These are phyloP conservation scores for Cutaneotrichosporon sp. DNA, from an alignment of 1,284 basidiomycete genomes.

Conservation along the genomic window DNA sequence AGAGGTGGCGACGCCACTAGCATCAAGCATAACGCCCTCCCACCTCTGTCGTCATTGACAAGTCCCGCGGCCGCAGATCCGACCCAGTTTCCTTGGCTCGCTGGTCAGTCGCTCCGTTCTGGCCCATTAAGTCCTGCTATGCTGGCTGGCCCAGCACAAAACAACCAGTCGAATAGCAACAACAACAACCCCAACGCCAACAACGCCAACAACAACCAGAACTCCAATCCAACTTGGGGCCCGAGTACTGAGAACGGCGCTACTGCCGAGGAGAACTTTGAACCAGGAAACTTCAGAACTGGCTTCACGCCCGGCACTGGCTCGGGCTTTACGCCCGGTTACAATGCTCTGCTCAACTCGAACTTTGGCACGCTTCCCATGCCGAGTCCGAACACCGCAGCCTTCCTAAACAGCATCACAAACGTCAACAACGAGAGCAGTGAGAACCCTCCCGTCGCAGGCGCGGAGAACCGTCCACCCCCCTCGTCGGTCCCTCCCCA, in stretches of 20 bases:
- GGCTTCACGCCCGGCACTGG: conserved; percentile 62
- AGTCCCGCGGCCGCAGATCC: conserved; percentile 65
- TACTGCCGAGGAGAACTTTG: conserved; percentile 56
- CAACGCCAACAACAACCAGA: not conserved
- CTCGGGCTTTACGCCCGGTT: conserved; percentile 73
- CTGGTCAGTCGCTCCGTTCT: conserved; percentile 65
- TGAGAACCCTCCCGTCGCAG: conserved; percentile 14
- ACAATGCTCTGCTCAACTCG: conserved; percentile 40
- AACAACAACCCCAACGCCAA: conserved; percentile 3
- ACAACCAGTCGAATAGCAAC: conserved; percentile 11
- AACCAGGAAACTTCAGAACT: conserved; percentile 60
- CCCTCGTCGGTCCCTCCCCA: conserved; percentile 23
- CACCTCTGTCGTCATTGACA: conserved; percentile 76
- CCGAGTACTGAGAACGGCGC: conserved; percentile 10
- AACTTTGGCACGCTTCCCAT: conserved; percentile 55
- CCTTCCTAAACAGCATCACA: conserved; percentile 87
- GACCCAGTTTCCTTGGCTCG: conserved; percentile 64
- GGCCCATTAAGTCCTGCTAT: conserved; percentile 92
- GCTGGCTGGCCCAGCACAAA: conserved; percentile 67
- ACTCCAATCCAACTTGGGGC: conserved; percentile 9
- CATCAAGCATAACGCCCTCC: conserved; percentile 57
- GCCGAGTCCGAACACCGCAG: conserved; percentile 79
- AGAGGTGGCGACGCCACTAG: conserved; percentile 44
- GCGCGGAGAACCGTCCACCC: conserved; percentile 16
- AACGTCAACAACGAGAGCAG: conserved; percentile 51